Base-by-base conservation (phyloP, 1,139 yeast genomes). In the Meyerozyma sp. region DNA sequence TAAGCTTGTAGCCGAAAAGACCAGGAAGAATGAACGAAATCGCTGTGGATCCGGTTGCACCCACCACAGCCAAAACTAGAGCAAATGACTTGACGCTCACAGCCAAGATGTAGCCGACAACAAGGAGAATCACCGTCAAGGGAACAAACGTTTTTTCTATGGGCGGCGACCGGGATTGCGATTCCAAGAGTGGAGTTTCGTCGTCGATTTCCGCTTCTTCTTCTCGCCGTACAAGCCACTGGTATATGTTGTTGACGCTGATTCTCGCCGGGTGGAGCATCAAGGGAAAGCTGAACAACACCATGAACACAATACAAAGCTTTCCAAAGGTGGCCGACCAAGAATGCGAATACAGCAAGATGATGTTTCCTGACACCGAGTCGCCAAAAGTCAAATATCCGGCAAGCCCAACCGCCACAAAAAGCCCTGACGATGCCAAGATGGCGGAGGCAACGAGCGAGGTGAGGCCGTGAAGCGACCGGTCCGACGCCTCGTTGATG, bases 21-120 rank as follows among this genome's bases (percentile, higher is more conserved):
- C 98, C 98, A 0, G 98, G 98, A 44, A 91, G 73, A 42, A 91
- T 90, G 61, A 91, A 91, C 13, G 96, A 87, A 46, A 91, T 91
- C 11, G 96, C 84, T 0, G 97, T 90, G 2, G 96, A 88, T 0
- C 98, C 98, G 0, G 97, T 91, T 3, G 96, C 84, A 2, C 84
- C 84, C 10, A 79, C 82, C 16, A 79, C 53, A 0, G 84, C 79
- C 49, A 79, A 63, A 5, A 79, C 77, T 37, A 77, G 64, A 27
- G 82, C 83, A 61, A 79, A 79, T 16, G 82, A 77, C 40, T 62
- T 63, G 45, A 79, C 63, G 8, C 73, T 54, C 1, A 72, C 53
- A 1, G 84, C 82, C 29, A 70, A 58, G 0, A 54, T 39, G 50
- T 78, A 79, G 8, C 80, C 79, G 0, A 63, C 48, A 0, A 68